A percentile compares a stretch with the other conserved stretches of the same genome.
Conservation (phyloP, 2,329 filamentous ascomycete species). For the Scolecobasidium constrictum region DNA sequence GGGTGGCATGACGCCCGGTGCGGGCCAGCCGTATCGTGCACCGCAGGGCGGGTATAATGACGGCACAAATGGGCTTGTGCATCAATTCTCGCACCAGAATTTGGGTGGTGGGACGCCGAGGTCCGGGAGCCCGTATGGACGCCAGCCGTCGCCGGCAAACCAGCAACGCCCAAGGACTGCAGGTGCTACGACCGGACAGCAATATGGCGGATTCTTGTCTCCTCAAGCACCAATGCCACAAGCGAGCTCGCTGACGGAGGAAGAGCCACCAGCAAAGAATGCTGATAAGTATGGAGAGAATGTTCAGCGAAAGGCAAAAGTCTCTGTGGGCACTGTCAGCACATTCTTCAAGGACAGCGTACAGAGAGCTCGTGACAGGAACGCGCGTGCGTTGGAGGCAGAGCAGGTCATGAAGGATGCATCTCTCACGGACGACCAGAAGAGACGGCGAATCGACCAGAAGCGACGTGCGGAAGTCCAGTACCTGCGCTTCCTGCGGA, state of each 20-base stretch:
- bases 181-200: conserved; percentile 42
- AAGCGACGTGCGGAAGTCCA: conserved; percentile 82
- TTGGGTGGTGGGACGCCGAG: conserved; percentile 60
- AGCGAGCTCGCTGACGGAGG: conserved; percentile 20
- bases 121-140: conserved; percentile 54
- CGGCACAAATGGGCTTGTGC: conserved; percentile 79
- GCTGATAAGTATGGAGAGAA: conserved; percentile 83
- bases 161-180: conserved; percentile 71
- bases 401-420: conserved; percentile 76
- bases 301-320: conserved; percentile 61
- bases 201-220: conserved; percentile 56
- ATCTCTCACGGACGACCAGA: conserved; percentile 61
- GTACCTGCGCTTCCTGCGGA: conserved; percentile 87
- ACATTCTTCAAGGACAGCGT: conserved; percentile 98
- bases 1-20: conserved; percentile 18
- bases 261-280: conserved; percentile 64
- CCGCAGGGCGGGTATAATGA: conserved; percentile 60
- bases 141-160: conserved; percentile 51
- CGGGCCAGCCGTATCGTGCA: conserved; percentile 37
- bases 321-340: conserved; percentile 54
- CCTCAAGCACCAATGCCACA: conserved; percentile 53
- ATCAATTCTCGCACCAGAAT: conserved; percentile 96
- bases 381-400: conserved; percentile 86
- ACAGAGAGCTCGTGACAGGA: conserved; percentile 86
- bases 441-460: conserved; percentile 74